Evolutionary conservation across 2,329 filamentous ascomycete genomes (phyloP), one percentile per base, ranked within the genome.

Genomic region (Epichloe sp.): DNA sequence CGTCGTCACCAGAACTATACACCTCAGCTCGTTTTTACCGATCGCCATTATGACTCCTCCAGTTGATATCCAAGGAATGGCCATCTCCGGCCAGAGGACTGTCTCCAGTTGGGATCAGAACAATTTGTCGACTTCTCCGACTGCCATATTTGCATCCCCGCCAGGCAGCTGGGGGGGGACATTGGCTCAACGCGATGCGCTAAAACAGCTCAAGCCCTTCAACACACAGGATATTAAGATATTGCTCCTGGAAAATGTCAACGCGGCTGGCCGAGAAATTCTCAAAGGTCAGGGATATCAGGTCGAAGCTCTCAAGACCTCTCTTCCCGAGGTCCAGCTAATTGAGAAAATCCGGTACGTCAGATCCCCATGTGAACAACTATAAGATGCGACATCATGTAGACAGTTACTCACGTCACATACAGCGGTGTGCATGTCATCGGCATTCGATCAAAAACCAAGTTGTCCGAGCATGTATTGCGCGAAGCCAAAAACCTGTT

Each of bases 401-500:
- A 31, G 37, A n/a, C n/a, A 35, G 5, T 55, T 50, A 44, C 56
- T 42, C 21, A 49, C 48, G 35, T 23, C 36, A 41, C 40, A 37
- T 40, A 52, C 52, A 95, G 88, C 55, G 86, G 96, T 65, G 87
- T 96, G 31, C 93, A 98, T 65, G 93, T 97, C 62, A 93, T 98
- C 65, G 93, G 93, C 58, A 97, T 98, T 62, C 87, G 93, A 57
- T 97, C 91, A 53, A 98, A 98, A 76, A 98, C 93, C 36, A 95
- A 93, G 73, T 79, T 98, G 65, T 91, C 83, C 8, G 83, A 86
- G 56, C 84, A 83, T 62, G 87, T 98, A 31, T 78, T 98, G 54
- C 78, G 80, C 52, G 84, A 94, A 66, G 93, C 93, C 51, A 94
- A 90, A 73, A 95, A 96, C 67, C 78, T 98, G 50, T 85, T 97